Conservation (phyloP, 2,329 filamentous ascomycete genomes). For the Xylariaceae sp. region DNA sequence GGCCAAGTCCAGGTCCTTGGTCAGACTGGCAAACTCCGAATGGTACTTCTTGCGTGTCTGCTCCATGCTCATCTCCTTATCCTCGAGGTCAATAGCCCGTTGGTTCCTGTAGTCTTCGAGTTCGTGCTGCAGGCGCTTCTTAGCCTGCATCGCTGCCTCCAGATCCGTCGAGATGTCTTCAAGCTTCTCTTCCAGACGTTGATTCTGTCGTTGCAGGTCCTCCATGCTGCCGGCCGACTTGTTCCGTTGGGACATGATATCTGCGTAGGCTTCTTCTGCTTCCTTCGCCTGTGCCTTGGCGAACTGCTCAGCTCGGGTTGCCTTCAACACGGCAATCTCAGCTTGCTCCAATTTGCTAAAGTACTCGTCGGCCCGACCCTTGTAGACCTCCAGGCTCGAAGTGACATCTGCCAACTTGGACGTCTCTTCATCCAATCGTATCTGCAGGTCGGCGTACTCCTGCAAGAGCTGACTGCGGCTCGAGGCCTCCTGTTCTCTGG, state of each 20-base stretch:
- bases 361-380: slow-evolving; percentile 88
- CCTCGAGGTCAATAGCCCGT: slow-evolving; percentile 91
- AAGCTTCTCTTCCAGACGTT: slow-evolving; percentile 82
- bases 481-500: slow-evolving; percentile 80
- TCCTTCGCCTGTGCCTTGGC: slow-evolving; percentile 85
- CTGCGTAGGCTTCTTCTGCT: slow-evolving; percentile 83
- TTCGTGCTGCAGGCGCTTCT: slow-evolving; percentile 93
- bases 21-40: slow-evolving; percentile 80
- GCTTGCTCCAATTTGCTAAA: slow-evolving; percentile 96
- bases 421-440: slow-evolving; percentile 81
- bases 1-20: slow-evolving; percentile 87
- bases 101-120: slow-evolving; percentile 96
- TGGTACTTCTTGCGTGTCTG: slow-evolving; percentile 98
- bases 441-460: slow-evolving; percentile 90
- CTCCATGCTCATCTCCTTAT: slow-evolving; percentile 93
- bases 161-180: slow-evolving; percentile 90
- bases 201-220: slow-evolving; percentile 82
- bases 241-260: slow-evolving; percentile 86
- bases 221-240: slow-evolving; percentile 84
- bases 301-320: slow-evolving; percentile 86
- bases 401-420: slow-evolving; percentile 80
- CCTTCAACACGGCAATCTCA: slow-evolving; percentile 91
- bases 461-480: slow-evolving; percentile 83
- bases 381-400: slow-evolving; percentile 82
- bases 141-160: slow-evolving; percentile 76